These are phyloP conservation scores for Teunomyces kruisii DNA, from an alignment of 805 yeast genomes.

Conservation along the genomic window DNA sequence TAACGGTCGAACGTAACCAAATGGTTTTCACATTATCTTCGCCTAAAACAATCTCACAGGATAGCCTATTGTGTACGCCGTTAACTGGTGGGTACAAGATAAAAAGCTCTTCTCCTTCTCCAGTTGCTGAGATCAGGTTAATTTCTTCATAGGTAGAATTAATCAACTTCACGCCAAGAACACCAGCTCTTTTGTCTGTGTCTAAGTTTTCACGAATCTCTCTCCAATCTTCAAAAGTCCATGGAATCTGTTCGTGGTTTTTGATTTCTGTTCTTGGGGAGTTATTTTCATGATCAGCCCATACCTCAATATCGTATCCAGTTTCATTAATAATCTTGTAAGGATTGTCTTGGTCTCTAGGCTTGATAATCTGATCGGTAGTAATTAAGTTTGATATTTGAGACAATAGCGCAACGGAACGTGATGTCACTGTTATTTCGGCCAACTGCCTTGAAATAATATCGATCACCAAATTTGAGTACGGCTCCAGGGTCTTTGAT, in stretches of 20 bases:
- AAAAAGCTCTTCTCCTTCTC: slow-evolving; percentile 81
- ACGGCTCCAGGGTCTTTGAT: slow-evolving; percentile 46
- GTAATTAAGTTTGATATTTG: slow-evolving; percentile 63
- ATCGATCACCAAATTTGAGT: slow-evolving; percentile 56
- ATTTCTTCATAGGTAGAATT: slow-evolving; percentile 57
- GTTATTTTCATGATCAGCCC: slow-evolving; percentile 56
- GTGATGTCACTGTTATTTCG: slow-evolving; percentile 77
- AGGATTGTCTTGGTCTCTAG: slow-evolving; percentile 80
- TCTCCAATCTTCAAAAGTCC: slow-evolving; percentile 97
- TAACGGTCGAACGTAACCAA: slow-evolving; percentile 72
- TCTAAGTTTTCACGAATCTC: slow-evolving; percentile 75
- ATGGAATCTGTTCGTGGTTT: slow-evolving; percentile 56
- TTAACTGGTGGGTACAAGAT: slow-evolving; percentile 60
- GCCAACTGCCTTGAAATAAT: slow-evolving; percentile 74
- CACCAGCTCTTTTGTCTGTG: slow-evolving; percentile 59
- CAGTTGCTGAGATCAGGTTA: slow-evolving; percentile 60
- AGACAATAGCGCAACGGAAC: slow-evolving; percentile 74
- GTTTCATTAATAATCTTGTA: slow-evolving; percentile 81
- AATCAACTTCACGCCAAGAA: slow-evolving; percentile 60
- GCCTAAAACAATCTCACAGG: slow-evolving; percentile 67
- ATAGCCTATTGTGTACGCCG: slow-evolving; percentile 70
- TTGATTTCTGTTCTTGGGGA: slow-evolving; percentile 34
- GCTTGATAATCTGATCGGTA: slow-evolving; percentile 52
- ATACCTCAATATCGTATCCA: slow-evolving; percentile 75
- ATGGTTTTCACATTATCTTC: slow-evolving; percentile 79